Conservation (phyloP, 1,284 basidiomycete genomes). For the Sparassis latifolia region DNA sequence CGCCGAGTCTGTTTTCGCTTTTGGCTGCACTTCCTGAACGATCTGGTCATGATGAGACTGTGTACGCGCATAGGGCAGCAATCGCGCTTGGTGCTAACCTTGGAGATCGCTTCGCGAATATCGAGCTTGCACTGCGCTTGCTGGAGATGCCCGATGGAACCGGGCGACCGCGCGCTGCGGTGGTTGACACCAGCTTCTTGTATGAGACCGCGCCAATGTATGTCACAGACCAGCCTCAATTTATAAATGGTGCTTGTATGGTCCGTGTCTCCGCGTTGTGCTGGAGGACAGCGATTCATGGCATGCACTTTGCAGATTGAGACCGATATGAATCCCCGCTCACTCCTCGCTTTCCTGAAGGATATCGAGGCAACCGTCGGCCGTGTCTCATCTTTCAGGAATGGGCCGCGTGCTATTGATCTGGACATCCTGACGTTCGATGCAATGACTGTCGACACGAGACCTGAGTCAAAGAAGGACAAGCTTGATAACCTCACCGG, state of each 20-base stretch:
- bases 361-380: slow-evolving; percentile 73
- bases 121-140: slow-evolving; percentile 66
- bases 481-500: slow-evolving; percentile 49
- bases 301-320: slow-evolving; percentile 43
- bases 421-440: slow-evolving; percentile 88
- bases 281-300: background rate
- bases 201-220: slow-evolving; percentile 98
- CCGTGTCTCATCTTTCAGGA: slow-evolving; percentile 74
- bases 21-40: background rate
- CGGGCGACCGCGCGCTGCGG: slow-evolving; percentile 25
- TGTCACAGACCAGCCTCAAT: slow-evolving; percentile 82
- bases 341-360: slow-evolving; percentile 69
- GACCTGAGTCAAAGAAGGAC: slow-evolving; percentile 31
- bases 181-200: slow-evolving; percentile 84
- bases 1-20: slow-evolving; percentile 1
- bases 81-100: slow-evolving; percentile 90
- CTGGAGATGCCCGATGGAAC: slow-evolving; percentile 40
- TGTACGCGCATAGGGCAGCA: slow-evolving; percentile 37
- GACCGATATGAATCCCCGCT: slow-evolving; percentile 62
- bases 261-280: slow-evolving; percentile 37
- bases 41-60: background rate
- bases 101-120: slow-evolving; percentile 82
- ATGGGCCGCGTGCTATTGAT: slow-evolving; percentile 90
- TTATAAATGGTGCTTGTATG: slow-evolving; percentile 88
- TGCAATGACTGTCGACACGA: slow-evolving; percentile 53